Conservation (phyloP, 306 rosid species). For the Gillenia trifoliata region DNA sequence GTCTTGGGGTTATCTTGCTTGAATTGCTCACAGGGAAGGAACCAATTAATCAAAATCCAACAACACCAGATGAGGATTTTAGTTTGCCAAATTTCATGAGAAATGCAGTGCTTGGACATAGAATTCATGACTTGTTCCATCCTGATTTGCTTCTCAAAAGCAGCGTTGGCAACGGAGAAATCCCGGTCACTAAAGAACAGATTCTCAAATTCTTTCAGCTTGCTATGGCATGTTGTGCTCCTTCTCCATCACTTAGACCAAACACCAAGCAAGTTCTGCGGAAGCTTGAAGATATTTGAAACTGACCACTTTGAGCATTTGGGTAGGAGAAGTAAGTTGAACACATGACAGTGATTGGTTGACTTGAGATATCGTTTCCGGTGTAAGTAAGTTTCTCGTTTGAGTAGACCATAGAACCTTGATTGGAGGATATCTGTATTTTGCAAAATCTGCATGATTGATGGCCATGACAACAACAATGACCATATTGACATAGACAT, state of each 20-base stretch:
- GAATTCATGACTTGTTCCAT: constrained; percentile 72
- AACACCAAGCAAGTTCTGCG: constrained; percentile 59
- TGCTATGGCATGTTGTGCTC: constrained; percentile 84
- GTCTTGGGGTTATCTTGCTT: constrained; percentile 73
- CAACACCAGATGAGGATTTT: constrained; percentile 78
- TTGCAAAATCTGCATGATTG: constrained; percentile 29
- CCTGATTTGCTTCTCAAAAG: constrained; percentile 59
- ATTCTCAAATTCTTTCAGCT: constrained; percentile 72
- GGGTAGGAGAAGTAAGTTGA: neutral
- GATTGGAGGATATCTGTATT: constrained; percentile 7
- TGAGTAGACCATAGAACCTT: constrained; percentile 10
- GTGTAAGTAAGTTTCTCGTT: neutral
- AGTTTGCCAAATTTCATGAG: constrained; percentile 76
- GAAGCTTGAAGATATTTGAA: constrained; percentile 75
- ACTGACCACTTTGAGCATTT: constrained; percentile 17
- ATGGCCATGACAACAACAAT: constrained; percentile 1
- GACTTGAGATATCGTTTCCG: neutral
- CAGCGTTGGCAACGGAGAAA: constrained; percentile 23
- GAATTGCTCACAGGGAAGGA: constrained; percentile 85
- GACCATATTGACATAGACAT: constrained; percentile 29
- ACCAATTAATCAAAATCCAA: constrained; percentile 62
- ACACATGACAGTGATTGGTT: neutral
- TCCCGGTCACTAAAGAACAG: constrained; percentile 44
- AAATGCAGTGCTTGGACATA: constrained; percentile 67
- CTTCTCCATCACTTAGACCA: constrained; percentile 80